Base-by-base conservation (phyloP, 257 asterid species). In the Solanum appendiculatum region DNA sequence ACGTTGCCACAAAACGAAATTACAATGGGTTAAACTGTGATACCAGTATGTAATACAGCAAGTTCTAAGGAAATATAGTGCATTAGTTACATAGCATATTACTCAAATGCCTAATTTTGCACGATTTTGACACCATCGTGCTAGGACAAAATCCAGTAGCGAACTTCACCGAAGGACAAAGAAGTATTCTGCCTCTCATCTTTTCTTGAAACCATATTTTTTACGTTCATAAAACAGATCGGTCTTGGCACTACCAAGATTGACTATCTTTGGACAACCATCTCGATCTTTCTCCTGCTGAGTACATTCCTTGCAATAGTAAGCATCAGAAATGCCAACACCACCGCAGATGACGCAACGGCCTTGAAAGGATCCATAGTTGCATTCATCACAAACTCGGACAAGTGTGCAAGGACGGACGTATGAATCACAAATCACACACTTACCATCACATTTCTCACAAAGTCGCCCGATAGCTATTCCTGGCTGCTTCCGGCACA, bases 401-500 rank as follows among this genome's bases (percentile, higher is more conserved):
- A 95, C 98, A 60, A 95, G 95, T 0, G 97, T 94, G 92, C 98
- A 95, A 83, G 98, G 98, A 7, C 98, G 95, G 90, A 94, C 98
- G 25, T 93, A 94, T 5, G 98, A 95, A 89, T 95, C 98, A 66
- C 98, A 95, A 63, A 96, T 91, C 46, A 96, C 97, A 81, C 98
- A 95, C 82, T 95, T 94, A 14, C 98, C 98, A 70, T 94, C 98
- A 46, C 95, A 93, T 89, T 94, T 95, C 92, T 95, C 98, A 68
- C 98, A 94, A 23, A 95, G 97, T 64, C 98, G 92, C 31, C 98
- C 98, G 16, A 96, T 96, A 68, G 97, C 98, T 42, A 96, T 94
- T 70, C 98, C 98, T 36, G 98, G 98, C 89, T 94, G 98, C 91
- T 94, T 94, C 44, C 96, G 77, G 93, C 98, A 96, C 98, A 96